Conservation (phyloP, 2,329 filamentous ascomycete species). For the Clonostachys rhizophaga region DNA sequence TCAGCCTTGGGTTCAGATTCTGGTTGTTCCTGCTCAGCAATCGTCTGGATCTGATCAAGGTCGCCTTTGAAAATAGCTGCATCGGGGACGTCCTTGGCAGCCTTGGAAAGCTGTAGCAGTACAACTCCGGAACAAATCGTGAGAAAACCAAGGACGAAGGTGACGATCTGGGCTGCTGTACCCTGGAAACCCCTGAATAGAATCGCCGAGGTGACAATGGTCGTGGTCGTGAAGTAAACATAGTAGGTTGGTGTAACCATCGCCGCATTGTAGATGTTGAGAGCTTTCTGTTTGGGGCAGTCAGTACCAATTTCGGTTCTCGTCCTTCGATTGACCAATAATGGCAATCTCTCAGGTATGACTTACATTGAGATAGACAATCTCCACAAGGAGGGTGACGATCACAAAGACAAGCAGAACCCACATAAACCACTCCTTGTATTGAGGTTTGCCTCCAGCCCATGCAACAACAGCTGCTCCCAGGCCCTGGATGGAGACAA, state of each 20-base stretch:
- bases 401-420: conserved; percentile 88
- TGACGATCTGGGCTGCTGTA: conserved; percentile 72
- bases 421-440: conserved; percentile 97
- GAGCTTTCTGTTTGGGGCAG: conserved; percentile 72
- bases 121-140: conserved; percentile 92
- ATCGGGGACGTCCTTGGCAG: conserved; percentile 94
- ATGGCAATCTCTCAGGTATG: background rate
- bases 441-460: conserved; percentile 76
- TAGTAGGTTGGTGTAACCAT: conserved; percentile 98
- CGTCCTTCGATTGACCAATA: background rate
- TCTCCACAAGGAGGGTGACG: conserved; percentile 83
- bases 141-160: conserved; percentile 89
- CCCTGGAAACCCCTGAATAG: conserved; percentile 94
- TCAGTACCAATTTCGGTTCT: conserved; percentile 19
- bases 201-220: conserved; percentile 89
- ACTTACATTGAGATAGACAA: conserved; percentile 91
- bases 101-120: conserved; percentile 92
- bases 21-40: conserved; percentile 92
- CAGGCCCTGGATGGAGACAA: conserved; percentile 89
- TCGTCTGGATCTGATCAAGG: conserved; percentile 90
- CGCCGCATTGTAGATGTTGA: conserved; percentile 95
- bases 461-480: conserved; percentile 86
- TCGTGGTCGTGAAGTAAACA: conserved; percentile 94
- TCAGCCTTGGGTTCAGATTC: conserved; percentile 96
- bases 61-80: conserved; percentile 88